A percentile compares a stretch with the other conserved stretches of the same genome.
Conservation (phyloP, 1,139 yeast genomes). For the Candida gigantensis region DNA sequence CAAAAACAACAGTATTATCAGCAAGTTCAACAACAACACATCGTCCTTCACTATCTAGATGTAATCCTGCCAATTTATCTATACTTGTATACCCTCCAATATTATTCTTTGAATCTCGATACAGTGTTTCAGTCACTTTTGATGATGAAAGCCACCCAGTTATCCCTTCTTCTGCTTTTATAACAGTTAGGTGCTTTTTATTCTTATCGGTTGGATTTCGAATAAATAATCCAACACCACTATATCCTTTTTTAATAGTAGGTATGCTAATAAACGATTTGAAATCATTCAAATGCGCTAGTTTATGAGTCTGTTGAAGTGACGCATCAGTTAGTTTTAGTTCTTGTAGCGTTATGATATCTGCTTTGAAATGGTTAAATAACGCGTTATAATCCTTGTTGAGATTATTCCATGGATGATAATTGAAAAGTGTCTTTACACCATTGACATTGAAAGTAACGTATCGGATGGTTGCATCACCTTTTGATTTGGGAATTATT, state of each 20-base stretch:
- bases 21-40: constrained; percentile 74
- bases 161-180: constrained; percentile 86
- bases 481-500: constrained; percentile 10
- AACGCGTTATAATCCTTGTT: constrained; percentile 48
- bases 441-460: constrained; percentile 89
- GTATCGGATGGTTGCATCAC: constrained; percentile 34
- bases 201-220: constrained; percentile 45
- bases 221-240: constrained; percentile 89
- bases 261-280: constrained; percentile 74
- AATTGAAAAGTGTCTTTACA: constrained; percentile 72
- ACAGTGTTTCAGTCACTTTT: constrained; percentile 13
- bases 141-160: constrained; percentile 60
- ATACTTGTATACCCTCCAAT: constrained; percentile 76
- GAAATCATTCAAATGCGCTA: constrained; percentile 62
- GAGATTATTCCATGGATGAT: constrained; percentile 74
- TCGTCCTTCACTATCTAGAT: constrained; percentile 83
- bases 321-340: constrained; percentile 63
- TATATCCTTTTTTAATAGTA: constrained; percentile 68
- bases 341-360: constrained; percentile 82
- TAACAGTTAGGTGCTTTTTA: constrained; percentile 46
- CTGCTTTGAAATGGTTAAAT: constrained; percentile 63
- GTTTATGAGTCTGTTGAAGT: constrained; percentile 37
- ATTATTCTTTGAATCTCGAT: constrained; percentile 27
- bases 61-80: constrained; percentile 39
- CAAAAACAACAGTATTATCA: constrained; percentile 60